A percentile compares a stretch with the other conserved stretches of the same genome.
Evolutionary conservation across 2,329 filamentous ascomycete species (phyloP).

Genomic region (Aureobasidium melanogenum): DNA sequence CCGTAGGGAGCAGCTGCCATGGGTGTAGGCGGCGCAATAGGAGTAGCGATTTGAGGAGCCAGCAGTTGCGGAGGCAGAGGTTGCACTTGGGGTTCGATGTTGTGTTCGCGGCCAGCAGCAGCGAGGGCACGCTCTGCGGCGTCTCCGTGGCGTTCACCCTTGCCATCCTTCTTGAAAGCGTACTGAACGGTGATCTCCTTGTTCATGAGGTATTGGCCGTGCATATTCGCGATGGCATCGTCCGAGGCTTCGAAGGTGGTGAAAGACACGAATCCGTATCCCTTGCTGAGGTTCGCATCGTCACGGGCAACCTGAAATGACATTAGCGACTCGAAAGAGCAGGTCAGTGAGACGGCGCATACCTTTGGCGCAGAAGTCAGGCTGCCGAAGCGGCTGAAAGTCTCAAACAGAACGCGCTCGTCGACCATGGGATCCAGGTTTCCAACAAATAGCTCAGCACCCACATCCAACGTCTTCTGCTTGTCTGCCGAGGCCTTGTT

Average conservation of each 20-base stretch:
- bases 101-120: conserved; percentile 86
- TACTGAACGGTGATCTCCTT: conserved; percentile 96
- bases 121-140: conserved; percentile 87
- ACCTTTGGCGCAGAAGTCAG: conserved; percentile 82
- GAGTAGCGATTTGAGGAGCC: conserved; percentile 35
- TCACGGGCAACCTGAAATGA: conserved; percentile 60
- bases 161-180: conserved; percentile 98
- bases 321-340: neutral
- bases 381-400: conserved; percentile 83
- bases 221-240: conserved; percentile 83
- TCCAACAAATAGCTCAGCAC: conserved; percentile 92
- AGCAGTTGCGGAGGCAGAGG: conserved; percentile 68
- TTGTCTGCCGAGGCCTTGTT: conserved; percentile 95
- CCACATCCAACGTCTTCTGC: conserved; percentile 89
- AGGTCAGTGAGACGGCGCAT: conserved; percentile 11
- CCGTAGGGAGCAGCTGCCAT: conserved; percentile 23
- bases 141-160: conserved; percentile 92
- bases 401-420: conserved; percentile 93
- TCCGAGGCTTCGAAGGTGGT: conserved; percentile 90
- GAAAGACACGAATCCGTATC: conserved; percentile 93
- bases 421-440: conserved; percentile 92
- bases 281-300: conserved; percentile 79
- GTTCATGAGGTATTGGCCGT: conserved; percentile 93
- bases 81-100: conserved; percentile 74
- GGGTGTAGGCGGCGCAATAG: conserved; percentile 32